Evolutionary conservation across 805 yeast species (phyloP).

Genomic region (Saccharomycopsis fodiens): DNA sequence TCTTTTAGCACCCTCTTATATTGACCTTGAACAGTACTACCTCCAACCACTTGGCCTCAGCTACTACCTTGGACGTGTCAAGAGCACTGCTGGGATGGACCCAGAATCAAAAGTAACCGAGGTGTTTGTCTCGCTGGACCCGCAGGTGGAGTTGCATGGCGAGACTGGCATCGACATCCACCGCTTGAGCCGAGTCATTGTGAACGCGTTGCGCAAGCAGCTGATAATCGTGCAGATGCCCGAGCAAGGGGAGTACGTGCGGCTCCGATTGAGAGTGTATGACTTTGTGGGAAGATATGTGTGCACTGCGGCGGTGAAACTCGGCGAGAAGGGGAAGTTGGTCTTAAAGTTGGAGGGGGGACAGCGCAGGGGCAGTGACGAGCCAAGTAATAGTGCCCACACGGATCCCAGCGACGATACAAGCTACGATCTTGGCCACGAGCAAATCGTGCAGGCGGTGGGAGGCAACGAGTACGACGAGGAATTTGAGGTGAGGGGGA

Average conservation of each 20-base stretch:
- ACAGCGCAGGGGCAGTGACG: background rate
- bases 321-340: background rate
- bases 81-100: background rate
- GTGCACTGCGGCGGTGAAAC: background rate
- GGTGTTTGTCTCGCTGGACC: background rate
- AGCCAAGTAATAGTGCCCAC: no score
- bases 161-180: background rate
- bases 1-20: background rate
- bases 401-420: no score
- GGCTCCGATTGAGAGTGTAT: background rate
- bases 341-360: background rate
- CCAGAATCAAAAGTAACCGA: background rate
- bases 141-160: background rate
- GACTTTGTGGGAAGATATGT: constrained; percentile 5
- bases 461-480: no score
- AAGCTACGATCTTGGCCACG: no score
- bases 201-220: background rate
- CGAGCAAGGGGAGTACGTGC: background rate
- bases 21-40: constrained; percentile 3
- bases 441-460: no score
- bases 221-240: background rate
- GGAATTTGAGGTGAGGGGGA: no score
- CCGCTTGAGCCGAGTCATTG: background rate
- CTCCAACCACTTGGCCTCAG: constrained; percentile 3
- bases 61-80: background rate